Conservation (phyloP, 768 basidiomycete species). For the Tephrocybe sp. region DNA sequence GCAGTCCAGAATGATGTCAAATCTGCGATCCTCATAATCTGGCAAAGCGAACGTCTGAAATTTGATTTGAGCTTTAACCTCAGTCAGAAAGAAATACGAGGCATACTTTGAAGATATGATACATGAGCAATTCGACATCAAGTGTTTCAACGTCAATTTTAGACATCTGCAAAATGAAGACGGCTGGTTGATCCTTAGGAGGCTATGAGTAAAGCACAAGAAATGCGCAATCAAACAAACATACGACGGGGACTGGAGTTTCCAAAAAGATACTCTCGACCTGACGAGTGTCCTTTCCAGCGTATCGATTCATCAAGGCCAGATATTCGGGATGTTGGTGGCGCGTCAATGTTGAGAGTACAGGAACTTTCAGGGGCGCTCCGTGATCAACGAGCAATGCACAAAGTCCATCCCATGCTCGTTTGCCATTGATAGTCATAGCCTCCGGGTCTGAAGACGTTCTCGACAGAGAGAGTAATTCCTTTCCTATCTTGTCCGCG, state of each 20-base stretch:
- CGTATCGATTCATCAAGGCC: conserved; percentile 64
- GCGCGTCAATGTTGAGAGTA: conserved; percentile 46
- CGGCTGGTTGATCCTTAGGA: conserved; percentile 41
- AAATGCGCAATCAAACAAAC: conserved; percentile 8
- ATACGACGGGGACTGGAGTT: conserved; percentile 44
- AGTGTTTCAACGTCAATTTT: conserved; percentile 76
- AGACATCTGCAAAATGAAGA: conserved; percentile 64
- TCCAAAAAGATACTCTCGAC: conserved; percentile 69
- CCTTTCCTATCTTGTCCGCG: conserved; percentile 85
- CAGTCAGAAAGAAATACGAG: neutral
- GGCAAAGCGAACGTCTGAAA: conserved; percentile 50
- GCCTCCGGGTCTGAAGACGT: conserved; percentile 54
- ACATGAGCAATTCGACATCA: conserved; percentile 76
- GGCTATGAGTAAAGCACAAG: neutral
- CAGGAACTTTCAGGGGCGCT: conserved; percentile 63
- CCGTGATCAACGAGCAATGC: conserved; percentile 77
- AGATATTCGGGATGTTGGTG: conserved; percentile 61
- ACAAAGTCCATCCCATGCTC: conserved; percentile 82
- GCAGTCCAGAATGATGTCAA: conserved; percentile 80
- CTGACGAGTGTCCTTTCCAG: conserved; percentile 55
- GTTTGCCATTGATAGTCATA: conserved; percentile 62
- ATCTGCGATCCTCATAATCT: conserved; percentile 44
- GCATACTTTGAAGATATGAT: conserved; percentile 70
- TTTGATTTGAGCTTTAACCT: neutral
- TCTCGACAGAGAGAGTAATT: conserved; percentile 70